Conservation (phyloP, 352 stramenopile species). For the Globisporangium emineosum region DNA sequence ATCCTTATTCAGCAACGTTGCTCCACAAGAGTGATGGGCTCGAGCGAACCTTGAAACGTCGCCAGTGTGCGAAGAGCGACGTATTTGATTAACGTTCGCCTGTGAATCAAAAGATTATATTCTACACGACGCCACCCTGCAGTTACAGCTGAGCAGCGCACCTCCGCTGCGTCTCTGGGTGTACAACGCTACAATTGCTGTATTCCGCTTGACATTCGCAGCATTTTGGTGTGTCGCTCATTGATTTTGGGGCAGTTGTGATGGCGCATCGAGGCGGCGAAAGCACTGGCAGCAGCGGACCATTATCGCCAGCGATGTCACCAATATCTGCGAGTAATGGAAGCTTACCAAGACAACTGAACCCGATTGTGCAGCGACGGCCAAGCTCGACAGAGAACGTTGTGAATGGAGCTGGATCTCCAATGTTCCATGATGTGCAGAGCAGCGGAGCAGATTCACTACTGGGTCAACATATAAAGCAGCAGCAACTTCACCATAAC, state of each 20-base stretch:
- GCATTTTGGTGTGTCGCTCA: slow-evolving; percentile 1
- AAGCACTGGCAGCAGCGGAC: background rate
- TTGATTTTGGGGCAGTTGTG: background rate
- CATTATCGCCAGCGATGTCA: background rate
- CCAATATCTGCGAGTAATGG: background rate
- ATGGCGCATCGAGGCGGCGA: slow-evolving; percentile 9
- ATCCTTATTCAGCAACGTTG: background rate
- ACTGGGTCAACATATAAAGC: background rate
- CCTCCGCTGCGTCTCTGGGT: background rate
- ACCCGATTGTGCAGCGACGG: slow-evolving; percentile 10
- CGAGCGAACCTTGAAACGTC: background rate
- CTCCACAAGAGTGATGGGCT: background rate
- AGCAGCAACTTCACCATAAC: slow-evolving; percentile 1
- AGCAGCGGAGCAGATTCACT: slow-evolving; percentile 2
- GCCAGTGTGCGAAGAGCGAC: background rate
- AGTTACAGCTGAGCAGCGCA: background rate
- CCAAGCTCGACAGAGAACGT: background rate
- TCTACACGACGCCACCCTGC: background rate
- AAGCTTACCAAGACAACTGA: slow-evolving; percentile 2
- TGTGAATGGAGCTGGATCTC: background rate
- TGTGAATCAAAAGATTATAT: background rate
- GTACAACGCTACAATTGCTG: background rate
- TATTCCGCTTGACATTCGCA: background rate
- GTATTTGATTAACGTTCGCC: background rate
- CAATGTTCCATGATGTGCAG: slow-evolving; percentile 2